Evolutionary conservation across 768 basidiomycete genomes (phyloP).

Genomic region (Ramaria sp.): DNA sequence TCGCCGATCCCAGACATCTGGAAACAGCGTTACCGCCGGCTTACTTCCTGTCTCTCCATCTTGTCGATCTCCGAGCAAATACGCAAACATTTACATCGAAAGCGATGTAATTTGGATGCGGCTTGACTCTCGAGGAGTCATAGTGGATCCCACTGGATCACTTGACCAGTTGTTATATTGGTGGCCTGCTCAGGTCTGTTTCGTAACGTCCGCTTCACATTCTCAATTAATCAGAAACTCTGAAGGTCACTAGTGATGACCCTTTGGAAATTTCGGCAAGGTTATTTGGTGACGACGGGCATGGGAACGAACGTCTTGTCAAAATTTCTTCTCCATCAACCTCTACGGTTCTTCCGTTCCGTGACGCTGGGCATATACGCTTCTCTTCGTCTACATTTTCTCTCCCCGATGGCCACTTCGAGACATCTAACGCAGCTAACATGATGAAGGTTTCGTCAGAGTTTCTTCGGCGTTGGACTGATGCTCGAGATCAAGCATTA

Average conservation of each 20-base stretch:
- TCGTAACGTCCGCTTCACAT: background rate
- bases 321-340: conserved; percentile 24
- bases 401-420: background rate
- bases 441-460: conserved; percentile 34
- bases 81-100: background rate
- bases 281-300: conserved; percentile 9
- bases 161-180: conserved; percentile 29
- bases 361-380: conserved; percentile 9
- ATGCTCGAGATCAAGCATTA: conserved; percentile 37
- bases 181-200: conserved; percentile 62
- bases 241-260: conserved; percentile 18
- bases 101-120: conserved; percentile 43
- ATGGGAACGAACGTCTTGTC: conserved; percentile 20
- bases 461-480: conserved; percentile 33
- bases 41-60: background rate
- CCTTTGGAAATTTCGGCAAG: conserved; percentile 22
- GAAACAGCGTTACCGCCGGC: background rate
- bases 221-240: conserved; percentile 9
- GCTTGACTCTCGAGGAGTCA: conserved; percentile 28
- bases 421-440: conserved; percentile 20
- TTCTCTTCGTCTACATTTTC: conserved; percentile 12
- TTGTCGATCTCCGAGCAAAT: background rate
- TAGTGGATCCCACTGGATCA: conserved; percentile 20
- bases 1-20: background rate
- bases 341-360: conserved; percentile 29